Conservation (phyloP, 225 moss, liverwort and hornwort species). For the Marchantia polymorpha region DNA sequence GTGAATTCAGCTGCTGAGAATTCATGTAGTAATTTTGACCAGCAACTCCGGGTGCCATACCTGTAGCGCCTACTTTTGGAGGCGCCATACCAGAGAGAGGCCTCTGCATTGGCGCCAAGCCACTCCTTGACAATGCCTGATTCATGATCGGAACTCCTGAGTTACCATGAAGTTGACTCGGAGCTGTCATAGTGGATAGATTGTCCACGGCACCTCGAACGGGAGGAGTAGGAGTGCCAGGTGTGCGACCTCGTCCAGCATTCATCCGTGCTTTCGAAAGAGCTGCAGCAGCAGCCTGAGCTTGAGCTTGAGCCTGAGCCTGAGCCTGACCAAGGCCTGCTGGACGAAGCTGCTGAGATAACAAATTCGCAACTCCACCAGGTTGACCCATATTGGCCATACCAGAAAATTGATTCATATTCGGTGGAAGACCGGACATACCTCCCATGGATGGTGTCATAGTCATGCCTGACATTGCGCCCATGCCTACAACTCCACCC, state of each 20-base stretch:
- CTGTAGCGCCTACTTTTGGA: slow-evolving; percentile 54
- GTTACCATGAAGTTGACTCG: slow-evolving; percentile 65
- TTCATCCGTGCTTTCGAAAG: slow-evolving; percentile 62
- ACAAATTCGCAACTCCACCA: slow-evolving; percentile 50
- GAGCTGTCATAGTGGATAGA: slow-evolving; percentile 60
- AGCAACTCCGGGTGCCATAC: slow-evolving; percentile 33
- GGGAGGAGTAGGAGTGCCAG: slow-evolving; percentile 50
- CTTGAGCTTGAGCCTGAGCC: slow-evolving; percentile 15
- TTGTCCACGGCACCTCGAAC: slow-evolving; percentile 70
- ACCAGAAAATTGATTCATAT: slow-evolving; percentile 69
- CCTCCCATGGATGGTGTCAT: slow-evolving; percentile 68
- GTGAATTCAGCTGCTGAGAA: slow-evolving; percentile 43
- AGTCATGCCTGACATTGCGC: slow-evolving; percentile 58
- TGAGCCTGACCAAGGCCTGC: slow-evolving; percentile 53
- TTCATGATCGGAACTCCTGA: slow-evolving; percentile 66
- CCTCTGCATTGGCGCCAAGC: slow-evolving; percentile 68
- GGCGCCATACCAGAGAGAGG: slow-evolving; percentile 58
- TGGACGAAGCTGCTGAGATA: slow-evolving; percentile 60
- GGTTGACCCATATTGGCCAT: slow-evolving; percentile 76
- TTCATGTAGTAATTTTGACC: slow-evolving; percentile 74
- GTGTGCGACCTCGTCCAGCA: slow-evolving; percentile 65
- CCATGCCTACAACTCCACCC: slow-evolving; percentile 36
- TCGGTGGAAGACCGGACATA: slow-evolving; percentile 70
- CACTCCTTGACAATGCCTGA: slow-evolving; percentile 55
- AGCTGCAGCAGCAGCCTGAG: slow-evolving; percentile 54